A percentile compares a stretch with the other conserved stretches of the same genome.
Evolutionary conservation across 148 eudicot species (phyloP).

Genomic region (Cornus suecica): DNA sequence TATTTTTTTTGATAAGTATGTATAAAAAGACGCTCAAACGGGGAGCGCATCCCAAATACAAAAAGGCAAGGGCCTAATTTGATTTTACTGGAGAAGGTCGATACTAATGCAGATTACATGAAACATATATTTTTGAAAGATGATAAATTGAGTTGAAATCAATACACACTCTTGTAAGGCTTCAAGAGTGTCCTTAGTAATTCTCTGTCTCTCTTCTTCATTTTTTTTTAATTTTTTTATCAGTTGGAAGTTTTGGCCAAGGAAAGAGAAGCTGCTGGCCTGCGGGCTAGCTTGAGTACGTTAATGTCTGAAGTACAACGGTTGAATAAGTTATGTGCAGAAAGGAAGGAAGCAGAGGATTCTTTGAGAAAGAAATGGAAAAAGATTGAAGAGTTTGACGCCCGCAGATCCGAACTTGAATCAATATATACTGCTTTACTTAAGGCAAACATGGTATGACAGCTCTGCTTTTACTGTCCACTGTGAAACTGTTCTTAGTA

Average conservation of each 20-base stretch:
- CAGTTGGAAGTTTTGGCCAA: constrained; percentile 96
- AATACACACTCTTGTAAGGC: not conserved
- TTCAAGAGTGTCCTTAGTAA: not conserved
- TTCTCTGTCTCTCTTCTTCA: no score
- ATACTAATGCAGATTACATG: no score
- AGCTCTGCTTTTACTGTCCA: not conserved
- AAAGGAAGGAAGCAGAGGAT: constrained; percentile 97
- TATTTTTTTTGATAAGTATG: no score
- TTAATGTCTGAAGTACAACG: constrained; percentile 87
- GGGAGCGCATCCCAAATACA: no score
- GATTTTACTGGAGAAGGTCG: no score
- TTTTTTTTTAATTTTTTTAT: no score
- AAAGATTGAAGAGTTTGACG: constrained; percentile 96
- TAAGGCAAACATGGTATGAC: constrained; percentile 77
- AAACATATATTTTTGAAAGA: no score
- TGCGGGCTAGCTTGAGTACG: constrained; percentile 84
- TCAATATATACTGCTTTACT: constrained; percentile 72
- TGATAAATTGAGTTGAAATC: no score
- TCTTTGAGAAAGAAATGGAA: constrained; percentile 92
- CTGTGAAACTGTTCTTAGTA: not conserved
- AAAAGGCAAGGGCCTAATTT: no score
- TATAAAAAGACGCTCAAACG: no score
- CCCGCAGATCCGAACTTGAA: constrained; percentile 96
- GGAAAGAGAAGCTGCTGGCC: constrained; percentile 96
- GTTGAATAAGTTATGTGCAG: constrained; percentile 77